A percentile compares a stretch with the other conserved stretches of the same genome.
Conservation (phyloP, 2,329 filamentous ascomycete genomes). For the Cadophora sp. region DNA sequence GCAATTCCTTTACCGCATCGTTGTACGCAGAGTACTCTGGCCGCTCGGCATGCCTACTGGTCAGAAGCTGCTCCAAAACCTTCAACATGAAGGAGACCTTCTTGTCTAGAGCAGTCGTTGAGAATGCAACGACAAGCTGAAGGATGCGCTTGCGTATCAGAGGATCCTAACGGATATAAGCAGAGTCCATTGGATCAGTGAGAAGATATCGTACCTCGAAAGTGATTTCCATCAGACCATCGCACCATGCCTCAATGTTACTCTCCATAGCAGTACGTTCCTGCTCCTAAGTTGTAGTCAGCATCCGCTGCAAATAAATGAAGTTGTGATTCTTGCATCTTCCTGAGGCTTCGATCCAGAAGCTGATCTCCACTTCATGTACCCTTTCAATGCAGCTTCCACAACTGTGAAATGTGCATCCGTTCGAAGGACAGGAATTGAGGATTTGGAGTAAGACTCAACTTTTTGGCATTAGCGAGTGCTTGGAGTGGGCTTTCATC, state of each 20-base stretch:
- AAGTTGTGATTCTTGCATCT: slow-evolving; percentile 36
- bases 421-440: slow-evolving; percentile 75
- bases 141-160: slow-evolving; percentile 82
- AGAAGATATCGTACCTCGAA: slow-evolving; percentile 58
- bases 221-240: slow-evolving; percentile 70
- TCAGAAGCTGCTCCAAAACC: slow-evolving; percentile 88
- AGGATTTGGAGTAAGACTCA: slow-evolving; percentile 70
- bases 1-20: slow-evolving; percentile 88
- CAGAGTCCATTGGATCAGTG: slow-evolving; percentile 37
- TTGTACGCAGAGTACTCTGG: slow-evolving; percentile 77
- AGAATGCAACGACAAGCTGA: slow-evolving; percentile 84
- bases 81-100: slow-evolving; percentile 84
- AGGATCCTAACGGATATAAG: slow-evolving; percentile 62
- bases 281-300: slow-evolving; percentile 47
- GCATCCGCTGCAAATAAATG: slow-evolving; percentile 25
- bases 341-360: slow-evolving; percentile 59
- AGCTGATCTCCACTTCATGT: slow-evolving; percentile 74
- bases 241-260: slow-evolving; percentile 75
- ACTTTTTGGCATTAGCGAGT: slow-evolving; percentile 46
- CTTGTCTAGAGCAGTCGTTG: slow-evolving; percentile 78
- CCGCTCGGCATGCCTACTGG: slow-evolving; percentile 78
- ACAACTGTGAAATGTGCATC: slow-evolving; percentile 92
- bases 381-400: slow-evolving; percentile 87
- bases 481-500: not conserved
- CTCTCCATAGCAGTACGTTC: slow-evolving; percentile 64